phyloP scores from a whole-genome alignment of 768 basidiomycete species.

The Collybia nuda region DNA sequence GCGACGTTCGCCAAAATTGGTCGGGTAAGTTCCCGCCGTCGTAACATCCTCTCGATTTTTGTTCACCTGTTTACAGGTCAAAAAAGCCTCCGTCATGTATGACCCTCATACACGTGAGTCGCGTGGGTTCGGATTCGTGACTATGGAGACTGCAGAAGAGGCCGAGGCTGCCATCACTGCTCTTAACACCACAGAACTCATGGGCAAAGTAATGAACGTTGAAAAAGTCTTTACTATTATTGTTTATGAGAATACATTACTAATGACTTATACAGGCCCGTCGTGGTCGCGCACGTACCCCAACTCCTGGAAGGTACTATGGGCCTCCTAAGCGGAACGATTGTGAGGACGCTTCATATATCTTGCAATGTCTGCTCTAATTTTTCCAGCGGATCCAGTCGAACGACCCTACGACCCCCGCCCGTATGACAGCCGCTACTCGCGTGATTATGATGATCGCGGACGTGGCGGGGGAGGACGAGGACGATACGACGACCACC shows the following conservation, averaged over 20 bases:
- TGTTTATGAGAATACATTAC: not conserved
- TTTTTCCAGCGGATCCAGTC: conserved; percentile 36
- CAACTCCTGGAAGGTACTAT: conserved; percentile 94
- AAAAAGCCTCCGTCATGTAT: conserved; percentile 72
- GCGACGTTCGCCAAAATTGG: conserved; percentile 87
- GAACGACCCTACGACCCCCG: conserved; percentile 91
- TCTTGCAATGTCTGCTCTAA: conserved; percentile 2
- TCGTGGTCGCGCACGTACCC: conserved; percentile 85
- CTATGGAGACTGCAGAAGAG: conserved; percentile 69
- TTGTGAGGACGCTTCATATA: conserved; percentile 36
- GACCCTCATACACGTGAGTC: conserved; percentile 71
- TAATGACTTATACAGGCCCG: conserved; percentile 57
- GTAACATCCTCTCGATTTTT: not conserved
- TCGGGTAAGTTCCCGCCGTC: conserved; percentile 47
- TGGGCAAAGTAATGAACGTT: conserved; percentile 87
- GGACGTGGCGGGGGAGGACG: conserved; percentile 44
- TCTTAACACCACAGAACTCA: conserved; percentile 78
- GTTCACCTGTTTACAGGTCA: conserved; percentile 45
- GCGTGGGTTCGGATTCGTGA: conserved; percentile 82
- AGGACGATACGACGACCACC: conserved; percentile 45
- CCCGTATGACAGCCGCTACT: conserved; percentile 87
- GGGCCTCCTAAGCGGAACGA: conserved; percentile 85
- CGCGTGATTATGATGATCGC: conserved; percentile 61
- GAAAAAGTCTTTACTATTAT: conserved; percentile 61
- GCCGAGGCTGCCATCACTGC: conserved; percentile 89